A percentile compares a stretch with the other conserved stretches of the same genome.
Conservation (phyloP, 2,329 filamentous ascomycete species). For the Keithomyces neogunnii region DNA sequence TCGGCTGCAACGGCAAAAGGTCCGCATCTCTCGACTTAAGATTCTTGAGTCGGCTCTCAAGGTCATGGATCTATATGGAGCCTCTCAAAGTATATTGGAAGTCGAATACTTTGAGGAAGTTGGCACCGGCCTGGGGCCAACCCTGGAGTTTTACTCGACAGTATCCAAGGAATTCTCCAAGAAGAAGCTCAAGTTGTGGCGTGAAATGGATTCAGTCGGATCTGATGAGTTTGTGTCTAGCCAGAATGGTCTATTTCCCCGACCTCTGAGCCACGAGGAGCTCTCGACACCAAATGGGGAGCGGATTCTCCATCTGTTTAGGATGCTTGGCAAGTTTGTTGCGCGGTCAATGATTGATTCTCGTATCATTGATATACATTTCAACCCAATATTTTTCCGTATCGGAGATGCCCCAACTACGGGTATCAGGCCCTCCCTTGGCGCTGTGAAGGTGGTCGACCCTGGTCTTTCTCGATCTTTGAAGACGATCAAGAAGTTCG, state of each 20-base stretch:
- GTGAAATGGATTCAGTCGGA: constrained; percentile 72
- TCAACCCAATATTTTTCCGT: constrained; percentile 97
- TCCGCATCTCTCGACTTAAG: constrained; percentile 90
- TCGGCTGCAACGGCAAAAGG: constrained; percentile 88
- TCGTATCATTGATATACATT: constrained; percentile 92
- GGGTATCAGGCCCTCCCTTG: constrained; percentile 71
- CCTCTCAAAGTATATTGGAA: constrained; percentile 91
- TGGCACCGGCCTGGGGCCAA: constrained; percentile 89
- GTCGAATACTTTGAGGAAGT: constrained; percentile 99
- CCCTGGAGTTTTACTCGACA: constrained; percentile 94
- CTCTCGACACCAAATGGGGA: constrained; percentile 69
- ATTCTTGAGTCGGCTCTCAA: constrained; percentile 96
- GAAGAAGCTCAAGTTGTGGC: constrained; percentile 95
- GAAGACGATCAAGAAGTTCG: constrained; percentile 80
- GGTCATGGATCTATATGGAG: constrained; percentile 97
- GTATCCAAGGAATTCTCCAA: constrained; percentile 96
- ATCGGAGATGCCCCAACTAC: constrained; percentile 61
- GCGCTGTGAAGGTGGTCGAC: constrained; percentile 84
- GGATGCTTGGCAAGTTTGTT: constrained; percentile 91
- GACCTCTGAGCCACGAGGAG: constrained; percentile 77
- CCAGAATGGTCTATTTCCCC: constrained; percentile 78
- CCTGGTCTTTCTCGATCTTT: constrained; percentile 77
- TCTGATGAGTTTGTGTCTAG: constrained; percentile 77
- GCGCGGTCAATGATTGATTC: constrained; percentile 98
- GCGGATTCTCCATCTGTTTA: constrained; percentile 81